Evolutionary conservation across 495 filamentous ascomycete genomes (phyloP).

Genomic region (Aspergillus mulundensis): DNA sequence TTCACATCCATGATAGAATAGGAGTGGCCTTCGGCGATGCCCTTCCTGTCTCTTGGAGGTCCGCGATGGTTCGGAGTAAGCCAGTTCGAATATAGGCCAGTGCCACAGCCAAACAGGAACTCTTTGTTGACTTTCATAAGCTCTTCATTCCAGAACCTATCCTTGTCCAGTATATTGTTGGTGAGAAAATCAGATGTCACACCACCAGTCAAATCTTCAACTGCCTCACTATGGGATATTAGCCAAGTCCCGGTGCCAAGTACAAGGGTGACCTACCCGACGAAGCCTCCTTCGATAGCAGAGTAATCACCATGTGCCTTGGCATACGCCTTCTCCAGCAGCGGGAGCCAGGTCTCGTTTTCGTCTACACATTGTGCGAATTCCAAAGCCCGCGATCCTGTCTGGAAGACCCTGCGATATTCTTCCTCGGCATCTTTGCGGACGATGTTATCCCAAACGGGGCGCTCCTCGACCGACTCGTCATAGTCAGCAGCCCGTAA

Average conservation of each 20-base stretch:
- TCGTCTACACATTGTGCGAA: conserved; percentile 81
- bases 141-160: conserved; percentile 85
- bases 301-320: conserved; percentile 89
- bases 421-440: conserved; percentile 71
- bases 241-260: neutral
- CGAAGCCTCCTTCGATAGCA: conserved; percentile 79
- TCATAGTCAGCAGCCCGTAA: conserved; percentile 80
- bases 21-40: conserved; percentile 77
- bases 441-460: conserved; percentile 67
- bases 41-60: conserved; percentile 54
- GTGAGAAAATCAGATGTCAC: conserved; percentile 79
- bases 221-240: conserved; percentile 58
- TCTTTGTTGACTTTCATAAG: conserved; percentile 79
- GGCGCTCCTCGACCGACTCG: conserved; percentile 61
- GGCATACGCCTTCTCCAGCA: conserved; percentile 94
- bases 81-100: conserved; percentile 59
- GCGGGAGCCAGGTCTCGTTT: conserved; percentile 91
- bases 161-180: conserved; percentile 79
- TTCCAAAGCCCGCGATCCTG: conserved; percentile 71
- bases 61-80: conserved; percentile 37
- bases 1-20: conserved; percentile 84
- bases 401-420: conserved; percentile 71
- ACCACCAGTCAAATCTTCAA: conserved; percentile 91
- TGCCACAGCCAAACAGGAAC: conserved; percentile 82
- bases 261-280: conserved; percentile 45